Conservation (phyloP, 257 asterid genomes). For the Penstemon eatonii region DNA sequence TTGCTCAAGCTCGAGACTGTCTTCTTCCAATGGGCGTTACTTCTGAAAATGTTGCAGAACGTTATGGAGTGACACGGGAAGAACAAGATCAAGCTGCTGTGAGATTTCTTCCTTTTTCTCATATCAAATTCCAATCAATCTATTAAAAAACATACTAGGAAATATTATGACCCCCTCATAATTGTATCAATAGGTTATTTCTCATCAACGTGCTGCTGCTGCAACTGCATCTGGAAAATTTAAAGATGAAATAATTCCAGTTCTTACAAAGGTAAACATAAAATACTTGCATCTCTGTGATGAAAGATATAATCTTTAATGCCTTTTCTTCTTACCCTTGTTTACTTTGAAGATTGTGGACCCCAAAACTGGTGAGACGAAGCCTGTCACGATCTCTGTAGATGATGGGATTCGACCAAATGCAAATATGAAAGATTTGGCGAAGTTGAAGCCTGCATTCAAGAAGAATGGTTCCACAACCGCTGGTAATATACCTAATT, state of each 20-base stretch:
- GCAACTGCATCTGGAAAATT: slow-evolving; percentile 85
- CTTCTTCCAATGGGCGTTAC: slow-evolving; percentile 93
- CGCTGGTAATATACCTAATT: slow-evolving; percentile 57
- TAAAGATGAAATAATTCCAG: slow-evolving; percentile 85
- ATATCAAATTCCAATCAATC: no score
- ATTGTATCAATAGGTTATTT: slow-evolving; percentile 53
- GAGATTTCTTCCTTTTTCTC: slow-evolving; percentile 29
- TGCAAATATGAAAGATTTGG: slow-evolving; percentile 65
- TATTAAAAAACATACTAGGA: no score
- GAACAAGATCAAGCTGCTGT: slow-evolving; percentile 97
- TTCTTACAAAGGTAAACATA: slow-evolving; percentile 64
- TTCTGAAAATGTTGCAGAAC: slow-evolving; percentile 89
- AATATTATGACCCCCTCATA: slow-evolving; percentile 19
- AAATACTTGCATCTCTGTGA: not conserved
- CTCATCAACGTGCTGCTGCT: slow-evolving; percentile 91
- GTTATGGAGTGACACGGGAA: slow-evolving; percentile 77
- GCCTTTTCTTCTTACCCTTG: slow-evolving; percentile 12
- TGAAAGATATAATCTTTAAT: not conserved
- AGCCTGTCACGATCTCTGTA: slow-evolving; percentile 59
- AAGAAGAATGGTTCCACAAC: slow-evolving; percentile 82
- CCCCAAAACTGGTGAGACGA: slow-evolving; percentile 63
- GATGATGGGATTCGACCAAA: slow-evolving; percentile 90
- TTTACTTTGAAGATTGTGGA: slow-evolving; percentile 56
- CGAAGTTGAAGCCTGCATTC: slow-evolving; percentile 88
- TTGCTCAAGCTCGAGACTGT: slow-evolving; percentile 78